Evolutionary conservation across 1,284 basidiomycete genomes (phyloP), one percentile per base, ranked within the genome.

Genomic region (Sanguinoderma infundibulare): DNA sequence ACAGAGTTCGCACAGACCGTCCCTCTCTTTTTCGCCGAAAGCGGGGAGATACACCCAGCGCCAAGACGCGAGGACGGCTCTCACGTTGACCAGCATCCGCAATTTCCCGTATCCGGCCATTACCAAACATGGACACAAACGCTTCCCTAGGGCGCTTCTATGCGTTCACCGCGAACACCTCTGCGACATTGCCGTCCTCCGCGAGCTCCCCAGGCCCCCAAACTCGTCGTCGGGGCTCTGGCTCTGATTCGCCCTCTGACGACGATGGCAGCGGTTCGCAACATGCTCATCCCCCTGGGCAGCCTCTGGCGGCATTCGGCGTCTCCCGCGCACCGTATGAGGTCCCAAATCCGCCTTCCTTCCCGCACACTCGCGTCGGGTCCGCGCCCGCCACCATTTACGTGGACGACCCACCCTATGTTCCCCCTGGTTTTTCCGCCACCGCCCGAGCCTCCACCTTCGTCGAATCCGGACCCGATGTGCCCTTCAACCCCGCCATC

Each of bases 81-180:
- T 67, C 69, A 68, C 67, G 67, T 60, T 61, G 53, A 68, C 64
- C 61, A 67, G 61, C 60, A 61, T 47, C 63, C 57, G 63, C 65
- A 42, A 67, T 69, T 67, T 65, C 50, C 66, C 62, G 60, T 63
- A 64, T 69, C 60, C 60, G 65, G 68, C 68, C 53, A 63, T 67
- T 70, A 64, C 69, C 69, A 64, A 64, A 67, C 51, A 70, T 70
- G 69, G 69, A 63, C 62, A 64, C 55, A 59, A 55, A 68, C 62
- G 60, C 65, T 68, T 63, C 69, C 40, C 15, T 60, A 58, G 63
- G 66, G 69, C 69, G 69, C 67, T 65, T 66, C 61, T 62, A 60
- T 61, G 46, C 64, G 57, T 66, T 65, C 68, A 53, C 65, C 62
- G 51, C 62, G 28, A 35, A 54, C 64, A 42, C 55, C 60, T 52